These are phyloP conservation scores for Dendrostoma leiphaemia DNA, from an alignment of 2,329 filamentous ascomycete genomes.

Conservation along the genomic window DNA sequence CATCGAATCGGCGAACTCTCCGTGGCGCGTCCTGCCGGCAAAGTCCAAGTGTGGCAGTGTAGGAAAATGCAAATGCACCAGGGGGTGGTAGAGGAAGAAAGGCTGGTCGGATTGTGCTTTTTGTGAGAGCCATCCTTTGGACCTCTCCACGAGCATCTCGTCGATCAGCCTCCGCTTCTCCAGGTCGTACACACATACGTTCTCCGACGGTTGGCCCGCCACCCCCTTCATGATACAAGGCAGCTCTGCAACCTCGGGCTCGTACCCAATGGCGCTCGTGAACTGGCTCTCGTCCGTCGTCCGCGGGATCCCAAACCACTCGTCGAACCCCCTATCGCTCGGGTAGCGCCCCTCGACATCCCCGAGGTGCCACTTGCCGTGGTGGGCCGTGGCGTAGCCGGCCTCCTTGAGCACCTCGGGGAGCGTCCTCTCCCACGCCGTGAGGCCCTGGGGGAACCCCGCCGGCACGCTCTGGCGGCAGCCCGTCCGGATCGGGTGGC, in stretches of 20 bases:
- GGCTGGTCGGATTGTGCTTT: constrained; percentile 23
- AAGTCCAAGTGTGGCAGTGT: constrained; percentile 31
- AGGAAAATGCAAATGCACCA: constrained; percentile 33
- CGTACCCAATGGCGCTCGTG: constrained; percentile 30
- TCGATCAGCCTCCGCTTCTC: constrained; percentile 30
- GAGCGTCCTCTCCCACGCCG: constrained; percentile 30
- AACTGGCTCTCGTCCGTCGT: constrained; percentile 36
- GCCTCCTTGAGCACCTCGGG: constrained; percentile 28
- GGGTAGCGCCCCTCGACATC: constrained; percentile 34
- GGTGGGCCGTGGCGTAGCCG: constrained; percentile 30
- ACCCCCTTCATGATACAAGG: constrained; percentile 33
- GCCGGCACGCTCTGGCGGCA: constrained; percentile 33
- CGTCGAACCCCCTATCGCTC: constrained; percentile 34
- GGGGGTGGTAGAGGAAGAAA: constrained; percentile 33
- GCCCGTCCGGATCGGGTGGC: constrained; percentile 33
- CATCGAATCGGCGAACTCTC: constrained; percentile 33
- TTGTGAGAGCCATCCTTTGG: constrained; percentile 30
- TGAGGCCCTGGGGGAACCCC: constrained; percentile 32
- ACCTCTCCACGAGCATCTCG: constrained; percentile 30
- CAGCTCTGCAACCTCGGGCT: constrained; percentile 30
- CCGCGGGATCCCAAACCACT: constrained; percentile 36
- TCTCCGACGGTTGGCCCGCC: constrained; percentile 26
- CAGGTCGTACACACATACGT: constrained; percentile 32
- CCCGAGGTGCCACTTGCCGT: constrained; percentile 36
- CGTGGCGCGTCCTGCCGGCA: constrained; percentile 26